phyloP scores from a whole-genome alignment of 179 eudicot genomes.

The Camellia oleifera region DNA sequence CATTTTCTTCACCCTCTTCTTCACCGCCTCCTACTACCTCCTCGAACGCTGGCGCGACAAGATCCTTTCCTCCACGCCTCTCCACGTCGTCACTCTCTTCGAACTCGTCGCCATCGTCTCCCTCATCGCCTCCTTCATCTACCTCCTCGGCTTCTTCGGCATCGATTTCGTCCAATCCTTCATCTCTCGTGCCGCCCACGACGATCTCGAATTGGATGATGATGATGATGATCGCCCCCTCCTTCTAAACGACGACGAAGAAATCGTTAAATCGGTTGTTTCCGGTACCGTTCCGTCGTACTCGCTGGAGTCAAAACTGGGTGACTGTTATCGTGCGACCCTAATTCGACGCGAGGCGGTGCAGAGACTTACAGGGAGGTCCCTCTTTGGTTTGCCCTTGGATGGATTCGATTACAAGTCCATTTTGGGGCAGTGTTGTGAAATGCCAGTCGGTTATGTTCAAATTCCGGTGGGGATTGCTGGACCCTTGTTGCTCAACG shows the following conservation, averaged over 20 bases:
- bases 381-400: conserved; percentile 33
- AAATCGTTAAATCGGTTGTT: conserved; percentile 33
- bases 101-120: conserved; percentile 43
- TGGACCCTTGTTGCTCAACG: conserved; percentile 49
- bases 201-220: conserved; percentile 13
- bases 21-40: conserved; percentile 50
- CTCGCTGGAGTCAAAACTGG: conserved; percentile 41
- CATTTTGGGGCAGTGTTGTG: conserved; percentile 57
- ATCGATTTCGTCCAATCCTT: conserved; percentile 52
- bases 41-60: conserved; percentile 60
- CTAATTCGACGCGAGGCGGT: conserved; percentile 43
- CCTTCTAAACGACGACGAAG: conserved; percentile 22
- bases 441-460: conserved; percentile 56
- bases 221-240: conserved; percentile 20
- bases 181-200: conserved; percentile 22
- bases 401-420: conserved; percentile 47
- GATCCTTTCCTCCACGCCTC: conserved; percentile 59
- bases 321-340: conserved; percentile 44
- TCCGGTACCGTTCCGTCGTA: conserved; percentile 42
- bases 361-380: conserved; percentile 37
- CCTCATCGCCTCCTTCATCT: conserved; percentile 51
- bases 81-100: conserved; percentile 49
- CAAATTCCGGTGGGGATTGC: conserved; percentile 56
- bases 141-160: conserved; percentile 56
- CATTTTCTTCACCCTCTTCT: conserved; percentile 55